Evolutionary conservation across 495 filamentous ascomycete species (phyloP).

Genomic region (Lichina pygmaea): DNA sequence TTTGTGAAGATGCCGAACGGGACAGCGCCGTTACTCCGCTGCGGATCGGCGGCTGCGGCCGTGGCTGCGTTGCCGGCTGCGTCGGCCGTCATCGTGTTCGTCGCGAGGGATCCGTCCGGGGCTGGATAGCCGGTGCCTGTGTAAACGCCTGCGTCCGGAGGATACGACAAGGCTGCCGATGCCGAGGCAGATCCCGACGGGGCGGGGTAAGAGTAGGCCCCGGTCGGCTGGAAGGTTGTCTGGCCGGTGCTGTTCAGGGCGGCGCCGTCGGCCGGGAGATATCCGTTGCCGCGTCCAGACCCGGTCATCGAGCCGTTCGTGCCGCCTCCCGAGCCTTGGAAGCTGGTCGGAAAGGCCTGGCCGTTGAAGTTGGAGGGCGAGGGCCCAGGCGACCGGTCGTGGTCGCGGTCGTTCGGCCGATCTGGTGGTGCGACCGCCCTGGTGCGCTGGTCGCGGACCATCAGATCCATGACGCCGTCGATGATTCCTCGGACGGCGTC

Average conservation of each 20-base stretch:
- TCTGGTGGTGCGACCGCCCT: neutral
- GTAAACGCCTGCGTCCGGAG: neutral
- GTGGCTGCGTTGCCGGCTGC: neutral
- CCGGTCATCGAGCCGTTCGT: neutral
- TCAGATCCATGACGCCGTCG: slow-evolving; percentile 7
- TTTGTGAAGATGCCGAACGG: neutral
- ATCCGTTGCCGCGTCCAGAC: neutral
- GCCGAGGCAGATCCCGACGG: neutral
- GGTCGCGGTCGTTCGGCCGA: neutral
- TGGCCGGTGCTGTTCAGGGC: neutral
- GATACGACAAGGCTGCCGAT: neutral
- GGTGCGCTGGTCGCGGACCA: slow-evolving; percentile 9
- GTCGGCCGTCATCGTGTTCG: neutral
- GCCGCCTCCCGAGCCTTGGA: neutral
- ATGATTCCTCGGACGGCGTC: slow-evolving; percentile 11
- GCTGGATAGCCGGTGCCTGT: neutral
- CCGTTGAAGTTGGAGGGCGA: neutral
- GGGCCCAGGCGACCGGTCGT: neutral
- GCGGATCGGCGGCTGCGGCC: neutral
- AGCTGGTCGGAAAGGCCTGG: neutral
- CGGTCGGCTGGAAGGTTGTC: neutral
- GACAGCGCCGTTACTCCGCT: neutral
- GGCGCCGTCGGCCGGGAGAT: slow-evolving; percentile 1
- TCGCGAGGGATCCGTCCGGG: neutral
- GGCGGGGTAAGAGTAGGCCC: neutral